phyloP scores from a whole-genome alignment of 257 asterid species.

The Solanum peruvianum region DNA sequence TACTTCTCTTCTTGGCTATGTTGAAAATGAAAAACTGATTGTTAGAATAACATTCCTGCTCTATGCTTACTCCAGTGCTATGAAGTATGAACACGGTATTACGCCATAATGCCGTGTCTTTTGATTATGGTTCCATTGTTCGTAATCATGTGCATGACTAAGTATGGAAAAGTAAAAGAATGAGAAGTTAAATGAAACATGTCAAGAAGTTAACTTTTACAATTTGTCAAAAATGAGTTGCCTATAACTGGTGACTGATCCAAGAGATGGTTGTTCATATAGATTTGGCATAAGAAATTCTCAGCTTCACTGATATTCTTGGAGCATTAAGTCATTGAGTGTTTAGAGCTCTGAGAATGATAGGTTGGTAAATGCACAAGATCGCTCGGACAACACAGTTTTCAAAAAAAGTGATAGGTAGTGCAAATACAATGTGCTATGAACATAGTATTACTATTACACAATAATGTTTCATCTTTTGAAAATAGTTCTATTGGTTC shows the following conservation, averaged over 20 bases:
- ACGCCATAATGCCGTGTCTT: background rate
- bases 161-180: background rate
- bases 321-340: background rate
- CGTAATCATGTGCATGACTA: background rate
- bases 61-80: background rate
- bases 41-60: background rate
- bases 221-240: background rate
- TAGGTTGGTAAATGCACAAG: background rate
- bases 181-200: background rate
- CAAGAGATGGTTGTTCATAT: background rate
- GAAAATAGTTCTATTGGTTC: background rate
- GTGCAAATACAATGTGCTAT: background rate
- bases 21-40: background rate
- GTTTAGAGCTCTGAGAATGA: background rate
- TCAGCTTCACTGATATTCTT: background rate
- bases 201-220: background rate
- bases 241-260: background rate
- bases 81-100: background rate
- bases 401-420: background rate
- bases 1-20: background rate
- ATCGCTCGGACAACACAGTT: background rate
- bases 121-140: background rate
- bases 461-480: background rate
- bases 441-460: background rate
- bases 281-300: background rate